Conservation (phyloP, 1,139 yeast species). For the Taphrina populina region DNA sequence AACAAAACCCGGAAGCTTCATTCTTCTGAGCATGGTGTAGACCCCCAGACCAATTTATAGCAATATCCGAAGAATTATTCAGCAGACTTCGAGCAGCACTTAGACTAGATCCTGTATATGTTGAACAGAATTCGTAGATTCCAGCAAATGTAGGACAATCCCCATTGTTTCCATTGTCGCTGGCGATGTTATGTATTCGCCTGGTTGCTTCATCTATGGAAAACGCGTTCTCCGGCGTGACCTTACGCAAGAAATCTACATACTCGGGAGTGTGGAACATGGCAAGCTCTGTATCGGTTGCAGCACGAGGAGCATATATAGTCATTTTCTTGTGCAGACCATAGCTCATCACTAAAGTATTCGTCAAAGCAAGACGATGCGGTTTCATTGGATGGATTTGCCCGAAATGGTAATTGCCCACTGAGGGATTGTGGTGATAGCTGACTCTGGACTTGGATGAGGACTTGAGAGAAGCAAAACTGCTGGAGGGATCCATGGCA, state of each 20-base stretch:
- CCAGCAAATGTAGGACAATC: conserved; percentile 99
- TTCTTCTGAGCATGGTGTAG: conserved; percentile 94
- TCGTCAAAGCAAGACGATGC: conserved; percentile 89
- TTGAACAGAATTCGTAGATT: conserved; percentile 77
- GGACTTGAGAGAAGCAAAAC: conserved; percentile 9
- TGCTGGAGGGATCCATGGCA: too few relatives aligned
- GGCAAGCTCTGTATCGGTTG: conserved; percentile 72
- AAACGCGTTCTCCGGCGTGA: conserved; percentile 76
- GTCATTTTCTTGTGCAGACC: conserved; percentile 89
- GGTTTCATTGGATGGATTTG: conserved; percentile 93
- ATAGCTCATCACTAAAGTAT: conserved; percentile 81
- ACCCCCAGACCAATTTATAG: conserved; percentile 92
- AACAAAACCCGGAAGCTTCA: conserved; percentile 96
- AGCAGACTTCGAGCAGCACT: conserved; percentile 87
- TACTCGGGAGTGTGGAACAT: conserved; percentile 89
- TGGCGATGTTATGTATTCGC: conserved; percentile 26
- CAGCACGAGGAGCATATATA: conserved; percentile 74
- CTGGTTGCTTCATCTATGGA: conserved; percentile 53
- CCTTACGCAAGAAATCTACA: conserved; percentile 67
- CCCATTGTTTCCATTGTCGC: conserved; percentile 30
- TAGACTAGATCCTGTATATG: conserved; percentile 87
- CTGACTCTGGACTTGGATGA: conserved; percentile 51
- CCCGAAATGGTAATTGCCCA: conserved; percentile 70
- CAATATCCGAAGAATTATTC: conserved; percentile 85
- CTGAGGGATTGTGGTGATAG: conserved; percentile 76